Conservation (phyloP, 208 protist genomes). For the Trypanosoma congolense region DNA sequence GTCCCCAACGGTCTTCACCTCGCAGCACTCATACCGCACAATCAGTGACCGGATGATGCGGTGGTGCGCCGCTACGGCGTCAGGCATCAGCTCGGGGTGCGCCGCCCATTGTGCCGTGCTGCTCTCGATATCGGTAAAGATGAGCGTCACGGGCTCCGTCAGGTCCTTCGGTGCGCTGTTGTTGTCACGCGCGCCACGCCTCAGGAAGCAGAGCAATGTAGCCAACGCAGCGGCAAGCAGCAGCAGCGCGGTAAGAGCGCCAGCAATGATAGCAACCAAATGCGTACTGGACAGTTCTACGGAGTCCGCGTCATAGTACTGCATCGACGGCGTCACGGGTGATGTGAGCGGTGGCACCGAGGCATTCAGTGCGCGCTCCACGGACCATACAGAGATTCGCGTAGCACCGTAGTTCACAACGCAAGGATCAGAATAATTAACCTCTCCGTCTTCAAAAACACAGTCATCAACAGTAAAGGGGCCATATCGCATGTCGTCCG, state of each 20-base stretch:
- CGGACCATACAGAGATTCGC: constrained; percentile 26
- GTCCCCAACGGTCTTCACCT: constrained; percentile 82
- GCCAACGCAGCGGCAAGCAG: constrained; percentile 6
- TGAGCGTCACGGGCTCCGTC: constrained; percentile 40
- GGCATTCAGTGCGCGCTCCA: constrained; percentile 28
- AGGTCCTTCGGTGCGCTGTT: constrained; percentile 38
- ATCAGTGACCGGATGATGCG: constrained; percentile 51
- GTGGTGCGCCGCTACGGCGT: constrained; percentile 59
- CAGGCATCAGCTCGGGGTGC: constrained; percentile 46
- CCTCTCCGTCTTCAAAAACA: background rate
- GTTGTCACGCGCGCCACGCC: constrained; percentile 29
- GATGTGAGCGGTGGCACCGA: constrained; percentile 6
- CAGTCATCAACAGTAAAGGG: constrained; percentile 10
- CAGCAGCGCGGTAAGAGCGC: constrained; percentile 4
- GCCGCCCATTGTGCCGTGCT: constrained; percentile 70
- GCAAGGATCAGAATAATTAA: background rate
- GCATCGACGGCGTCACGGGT: constrained; percentile 30
- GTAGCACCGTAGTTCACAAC: constrained; percentile 48
- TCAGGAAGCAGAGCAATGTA: constrained; percentile 19
- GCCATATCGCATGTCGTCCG: constrained; percentile 28
- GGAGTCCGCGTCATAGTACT: constrained; percentile 10
- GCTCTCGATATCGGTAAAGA: constrained; percentile 81
- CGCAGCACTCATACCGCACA: constrained; percentile 51
- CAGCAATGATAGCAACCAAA: constrained; percentile 27
- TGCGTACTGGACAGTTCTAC: constrained; percentile 10